phyloP scores from a whole-genome alignment of 768 basidiomycete species.

The Candolleomyces eurysporus region DNA sequence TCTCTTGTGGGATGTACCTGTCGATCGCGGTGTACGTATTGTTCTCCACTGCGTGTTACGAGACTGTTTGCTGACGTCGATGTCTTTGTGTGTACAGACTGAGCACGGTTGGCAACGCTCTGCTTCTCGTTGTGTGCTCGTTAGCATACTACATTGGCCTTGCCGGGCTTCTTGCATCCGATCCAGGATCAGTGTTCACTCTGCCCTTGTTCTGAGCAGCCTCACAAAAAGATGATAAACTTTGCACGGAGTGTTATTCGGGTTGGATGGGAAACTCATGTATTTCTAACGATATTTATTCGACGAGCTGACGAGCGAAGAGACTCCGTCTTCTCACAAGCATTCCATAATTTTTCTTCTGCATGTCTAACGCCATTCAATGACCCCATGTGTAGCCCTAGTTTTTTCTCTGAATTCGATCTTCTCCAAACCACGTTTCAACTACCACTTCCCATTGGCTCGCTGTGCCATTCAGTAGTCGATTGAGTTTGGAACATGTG shows the following conservation, averaged over 20 bases:
- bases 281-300: too few species aligned
- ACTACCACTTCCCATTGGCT: too few species aligned
- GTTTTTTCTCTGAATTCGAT: too few species aligned
- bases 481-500: too few species aligned
- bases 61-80: not conserved
- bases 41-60: not conserved
- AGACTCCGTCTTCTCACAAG: too few species aligned
- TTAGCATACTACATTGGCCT: constrained; percentile 10
- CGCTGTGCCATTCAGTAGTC: too few species aligned
- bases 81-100: not conserved
- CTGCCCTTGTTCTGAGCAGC: constrained; percentile 7
- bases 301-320: too few species aligned
- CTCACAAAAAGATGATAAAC: not conserved
- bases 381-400: too few species aligned
- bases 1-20: constrained; percentile 9
- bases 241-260: not conserved
- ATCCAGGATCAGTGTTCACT: constrained; percentile 2
- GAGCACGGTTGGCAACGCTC: constrained; percentile 7
- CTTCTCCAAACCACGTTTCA: too few species aligned
- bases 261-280: too few species aligned
- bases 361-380: too few species aligned
- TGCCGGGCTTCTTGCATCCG: constrained; percentile 4
- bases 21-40: not conserved
- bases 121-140: constrained; percentile 4
- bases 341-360: too few species aligned